Base-by-base conservation (phyloP, 164 flowering plant genomes). In the Vitis cinerea region DNA sequence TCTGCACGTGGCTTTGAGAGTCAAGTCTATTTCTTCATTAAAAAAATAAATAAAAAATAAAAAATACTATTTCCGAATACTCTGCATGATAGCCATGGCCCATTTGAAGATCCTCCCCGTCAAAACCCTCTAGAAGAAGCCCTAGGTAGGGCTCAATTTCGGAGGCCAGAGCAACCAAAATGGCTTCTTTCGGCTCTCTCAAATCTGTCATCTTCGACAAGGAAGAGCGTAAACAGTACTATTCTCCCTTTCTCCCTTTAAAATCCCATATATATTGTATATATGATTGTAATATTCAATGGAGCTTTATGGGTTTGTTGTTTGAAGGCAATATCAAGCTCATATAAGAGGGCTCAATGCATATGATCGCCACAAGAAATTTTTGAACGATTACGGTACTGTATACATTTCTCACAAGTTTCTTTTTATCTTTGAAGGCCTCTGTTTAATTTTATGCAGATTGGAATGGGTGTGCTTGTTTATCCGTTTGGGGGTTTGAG, bases 361-460 rank as follows among this genome's bases (percentile, higher is more conserved):
- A 2, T 94, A 83, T 74, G 97, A 94, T 65, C 94, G 97, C 68
- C 98, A 94, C 83, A 88, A 90, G 83, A 92, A 94, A 60, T 94
- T 90, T 70, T 4, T 94, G 53, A 84, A 87, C 12, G 98, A 92
- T 75, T 94, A 94, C 61, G 95, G 98, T 91, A 15, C 49, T 59
- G 17, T 17, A 7, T 37, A 17, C 51, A 57, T 55, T 49, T 37
- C 5, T 23, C 2, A 2, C 1, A 13, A 8, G 19, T 61, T 30
- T 5, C 11, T 11, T 71, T 48, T 17, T 13, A 8, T 51, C 16
- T 11, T 65, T 51, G 29, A 37, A 37, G 1, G 44, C 7, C 7
- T 37, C 44, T 37, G 44, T 37, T 37, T 37, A 6, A 37, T 37
- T 37, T 37, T 37, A 37, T 37, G 44, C 44, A 37, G 44, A 37